Evolutionary conservation across 345 rosid species (phyloP).

Genomic region (Arabis alpina): DNA sequence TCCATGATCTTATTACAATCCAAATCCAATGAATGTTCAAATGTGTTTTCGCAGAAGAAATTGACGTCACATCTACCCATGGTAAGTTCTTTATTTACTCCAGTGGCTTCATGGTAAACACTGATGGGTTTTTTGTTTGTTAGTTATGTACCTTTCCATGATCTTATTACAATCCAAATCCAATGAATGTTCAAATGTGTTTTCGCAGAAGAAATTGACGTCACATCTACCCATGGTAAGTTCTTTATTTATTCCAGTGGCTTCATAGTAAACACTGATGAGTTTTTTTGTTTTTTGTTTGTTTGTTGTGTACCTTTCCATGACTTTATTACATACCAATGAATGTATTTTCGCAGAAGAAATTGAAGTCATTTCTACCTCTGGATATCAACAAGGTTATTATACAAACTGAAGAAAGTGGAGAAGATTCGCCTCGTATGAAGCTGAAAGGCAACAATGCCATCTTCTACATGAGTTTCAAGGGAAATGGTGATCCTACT

Average conservation of each 20-base stretch:
- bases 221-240: too few species aligned
- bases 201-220: not conserved
- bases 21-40: too few species aligned
- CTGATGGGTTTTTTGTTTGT: not conserved
- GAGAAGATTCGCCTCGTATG: not conserved
- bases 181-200: too few species aligned
- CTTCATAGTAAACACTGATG: not conserved
- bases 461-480: constrained; percentile 22
- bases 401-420: not conserved
- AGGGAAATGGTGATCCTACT: not conserved
- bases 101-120: not conserved
- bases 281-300: not conserved
- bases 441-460: constrained; percentile 14
- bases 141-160: too few species aligned
- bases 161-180: too few species aligned
- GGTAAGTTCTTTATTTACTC: not conserved
- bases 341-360: not conserved
- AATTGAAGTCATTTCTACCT: not conserved
- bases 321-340: too few species aligned
- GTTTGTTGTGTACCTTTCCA: too few species aligned
- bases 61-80: too few species aligned
- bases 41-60: too few species aligned
- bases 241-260: not conserved
- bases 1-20: too few species aligned
- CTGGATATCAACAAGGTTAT: not conserved